These are phyloP conservation scores for Amaranthus cruentus DNA, from an alignment of 148 eudicot genomes.

Conservation along the genomic window DNA sequence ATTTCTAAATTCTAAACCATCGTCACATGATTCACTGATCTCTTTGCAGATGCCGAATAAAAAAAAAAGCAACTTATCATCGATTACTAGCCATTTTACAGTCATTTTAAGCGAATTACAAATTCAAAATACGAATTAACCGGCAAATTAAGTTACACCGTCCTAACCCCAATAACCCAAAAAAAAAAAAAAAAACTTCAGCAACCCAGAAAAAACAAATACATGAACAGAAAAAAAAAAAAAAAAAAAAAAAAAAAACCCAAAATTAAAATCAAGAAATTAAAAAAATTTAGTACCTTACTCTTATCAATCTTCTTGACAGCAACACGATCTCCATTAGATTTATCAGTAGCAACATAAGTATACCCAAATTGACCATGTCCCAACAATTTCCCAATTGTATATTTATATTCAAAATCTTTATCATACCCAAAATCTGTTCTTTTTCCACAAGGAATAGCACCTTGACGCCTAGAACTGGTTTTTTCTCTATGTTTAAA, in stretches of 20 bases:
- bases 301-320: constrained; percentile 90
- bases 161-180: not conserved
- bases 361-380: constrained; percentile 99
- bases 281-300: constrained; percentile 44
- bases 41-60: no score
- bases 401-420: constrained; percentile 58
- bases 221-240: not conserved
- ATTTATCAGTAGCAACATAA: constrained; percentile 72
- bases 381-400: constrained; percentile 85
- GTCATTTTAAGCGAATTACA: no score
- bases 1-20: no score
- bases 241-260: not conserved
- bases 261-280: not conserved
- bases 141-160: no score
- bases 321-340: constrained; percentile 84
- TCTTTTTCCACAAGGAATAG: constrained; percentile 61
- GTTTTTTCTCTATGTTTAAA: constrained; percentile 16
- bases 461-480: constrained; percentile 31
- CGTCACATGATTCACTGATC: no score
- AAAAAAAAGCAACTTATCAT: no score
- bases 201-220: not conserved
- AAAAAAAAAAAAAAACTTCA: not conserved
- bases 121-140: no score
- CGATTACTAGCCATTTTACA: no score
- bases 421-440: constrained; percentile 94